Conservation (phyloP, 2,329 filamentous ascomycete genomes). For the Colletotrichum caudatum region DNA sequence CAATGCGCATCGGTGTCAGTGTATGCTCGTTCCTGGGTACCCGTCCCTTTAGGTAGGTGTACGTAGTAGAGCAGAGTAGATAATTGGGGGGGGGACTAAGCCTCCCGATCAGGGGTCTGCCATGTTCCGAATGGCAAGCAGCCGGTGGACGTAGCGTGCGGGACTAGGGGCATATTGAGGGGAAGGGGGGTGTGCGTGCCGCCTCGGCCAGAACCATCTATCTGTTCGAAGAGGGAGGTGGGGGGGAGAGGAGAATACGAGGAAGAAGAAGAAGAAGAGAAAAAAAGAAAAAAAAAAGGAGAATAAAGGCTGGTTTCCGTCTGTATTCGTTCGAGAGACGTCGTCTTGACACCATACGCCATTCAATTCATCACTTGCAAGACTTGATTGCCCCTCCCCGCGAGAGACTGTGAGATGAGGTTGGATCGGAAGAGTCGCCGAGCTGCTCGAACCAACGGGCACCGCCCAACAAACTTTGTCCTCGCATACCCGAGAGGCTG, state of each 20-base stretch:
- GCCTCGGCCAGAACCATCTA: not conserved
- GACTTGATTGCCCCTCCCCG: slow-evolving; percentile 12
- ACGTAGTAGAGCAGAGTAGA: not conserved
- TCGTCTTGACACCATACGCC: not conserved
- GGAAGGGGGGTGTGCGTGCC: too few species aligned
- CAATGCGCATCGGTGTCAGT: not conserved
- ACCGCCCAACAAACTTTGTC: slow-evolving; percentile 32
- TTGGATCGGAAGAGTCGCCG: slow-evolving; percentile 12
- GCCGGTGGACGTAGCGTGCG: slow-evolving; percentile 22
- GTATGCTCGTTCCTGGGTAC: not conserved
- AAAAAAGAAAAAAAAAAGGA: too few species aligned
- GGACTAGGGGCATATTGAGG: slow-evolving; percentile 10
- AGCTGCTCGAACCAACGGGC: slow-evolving; percentile 32
- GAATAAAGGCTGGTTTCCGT: not conserved
- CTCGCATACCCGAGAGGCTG: slow-evolving; percentile 34
- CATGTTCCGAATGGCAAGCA: slow-evolving; percentile 29
- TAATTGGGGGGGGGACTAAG: not conserved
- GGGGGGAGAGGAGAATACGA: too few species aligned
- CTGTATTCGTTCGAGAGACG: not conserved
- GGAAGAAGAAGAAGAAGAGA: too few species aligned
- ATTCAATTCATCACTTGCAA: slow-evolving; percentile 11
- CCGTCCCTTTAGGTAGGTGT: not conserved
- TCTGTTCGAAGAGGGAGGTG: not conserved
- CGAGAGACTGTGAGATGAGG: slow-evolving; percentile 25
- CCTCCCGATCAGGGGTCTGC: slow-evolving; percentile 21